Conservation (phyloP, 2,329 filamentous ascomycete genomes). For the Phaeosphaeriaceae sp. region DNA sequence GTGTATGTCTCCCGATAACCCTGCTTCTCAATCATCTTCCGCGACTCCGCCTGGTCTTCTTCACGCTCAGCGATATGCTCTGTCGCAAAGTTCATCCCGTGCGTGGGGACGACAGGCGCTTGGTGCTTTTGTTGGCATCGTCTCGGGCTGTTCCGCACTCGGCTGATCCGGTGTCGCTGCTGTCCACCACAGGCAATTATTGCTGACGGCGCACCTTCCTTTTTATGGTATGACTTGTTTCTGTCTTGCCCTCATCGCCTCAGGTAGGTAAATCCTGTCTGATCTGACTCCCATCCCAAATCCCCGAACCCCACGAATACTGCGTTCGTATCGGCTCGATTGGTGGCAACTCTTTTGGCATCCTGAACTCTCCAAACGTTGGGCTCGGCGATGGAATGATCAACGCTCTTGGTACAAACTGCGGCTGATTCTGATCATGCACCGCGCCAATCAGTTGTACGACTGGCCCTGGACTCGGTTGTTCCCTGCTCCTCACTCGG, state of each 20-base stretch:
- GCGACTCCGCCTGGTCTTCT: no score
- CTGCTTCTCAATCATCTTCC: no score
- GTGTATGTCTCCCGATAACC: no score
- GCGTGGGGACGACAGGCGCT: no score
- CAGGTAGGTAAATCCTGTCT: constrained; percentile 12
- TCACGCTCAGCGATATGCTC: no score
- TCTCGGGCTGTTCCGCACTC: no score
- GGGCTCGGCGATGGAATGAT: constrained; percentile 35
- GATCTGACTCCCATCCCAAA: constrained; percentile 24
- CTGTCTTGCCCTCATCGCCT: neutral
- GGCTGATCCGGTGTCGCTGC: no score
- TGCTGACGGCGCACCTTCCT: no score
- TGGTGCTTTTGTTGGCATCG: no score
- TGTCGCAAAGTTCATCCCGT: no score
- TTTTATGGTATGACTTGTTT: no score
- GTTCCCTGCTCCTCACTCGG: constrained; percentile 11
- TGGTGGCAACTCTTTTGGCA: constrained; percentile 21
- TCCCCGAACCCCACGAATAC: constrained; percentile 14
- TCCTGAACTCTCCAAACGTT: constrained; percentile 27
- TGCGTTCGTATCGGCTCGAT: constrained; percentile 18
- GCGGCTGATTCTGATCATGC: constrained; percentile 8
- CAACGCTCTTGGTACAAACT: constrained; percentile 21
- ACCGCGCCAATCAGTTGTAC: constrained; percentile 15
- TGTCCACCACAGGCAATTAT: no score
- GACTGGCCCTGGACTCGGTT: constrained; percentile 21